Base-by-base conservation (phyloP, 2,329 filamentous ascomycete genomes). In the Sclerotinia nivalis region DNA sequence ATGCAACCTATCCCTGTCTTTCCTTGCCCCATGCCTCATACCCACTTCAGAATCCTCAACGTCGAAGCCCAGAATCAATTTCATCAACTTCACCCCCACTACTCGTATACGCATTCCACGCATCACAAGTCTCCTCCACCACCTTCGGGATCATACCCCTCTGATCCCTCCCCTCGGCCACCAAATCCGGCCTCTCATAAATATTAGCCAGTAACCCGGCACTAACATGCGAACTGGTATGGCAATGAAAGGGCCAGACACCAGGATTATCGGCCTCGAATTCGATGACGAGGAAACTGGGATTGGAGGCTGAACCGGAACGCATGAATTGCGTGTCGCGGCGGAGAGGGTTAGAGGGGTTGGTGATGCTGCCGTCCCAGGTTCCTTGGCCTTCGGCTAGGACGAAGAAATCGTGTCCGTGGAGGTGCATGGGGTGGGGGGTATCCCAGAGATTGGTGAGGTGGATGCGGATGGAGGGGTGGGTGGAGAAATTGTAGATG, bases 341-440 rank as follows among this genome's bases (percentile, higher is more conserved):
- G n/a, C 84, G 80, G 74, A 84, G 80, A 3, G 85, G 85, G 76
- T 87, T 87, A 6, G 73, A 73, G 2, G 82, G 76, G 70, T 84
- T 84, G 75, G 75, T 75, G 58, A 83, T 76, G 4, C 71, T 76
- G 25, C 72, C 72, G 43, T 74, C 73, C 72, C 73, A 75, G 1
- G 65, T 60, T 70, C 56, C 80, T 68, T 76, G 80, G 73, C 85
- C 79, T 78, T 85, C 83, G 43, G 86, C 81, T 1, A 93, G 82
- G 52, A 93, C 80, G 76, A 87, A 89, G 81, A 92, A 89, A 80
- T 92, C 90, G 78, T 90, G 87, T n/a, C 89, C 89, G 80, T 92
- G 89, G 2, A 91, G 78, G 78, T 92, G 89, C 78, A 92, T 88
- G 0, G 89, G 88, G 74, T 92, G 86, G 2, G 84, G 84, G 25